Conservation (phyloP, 1,139 yeast species). For the Kazachstania sp. region DNA sequence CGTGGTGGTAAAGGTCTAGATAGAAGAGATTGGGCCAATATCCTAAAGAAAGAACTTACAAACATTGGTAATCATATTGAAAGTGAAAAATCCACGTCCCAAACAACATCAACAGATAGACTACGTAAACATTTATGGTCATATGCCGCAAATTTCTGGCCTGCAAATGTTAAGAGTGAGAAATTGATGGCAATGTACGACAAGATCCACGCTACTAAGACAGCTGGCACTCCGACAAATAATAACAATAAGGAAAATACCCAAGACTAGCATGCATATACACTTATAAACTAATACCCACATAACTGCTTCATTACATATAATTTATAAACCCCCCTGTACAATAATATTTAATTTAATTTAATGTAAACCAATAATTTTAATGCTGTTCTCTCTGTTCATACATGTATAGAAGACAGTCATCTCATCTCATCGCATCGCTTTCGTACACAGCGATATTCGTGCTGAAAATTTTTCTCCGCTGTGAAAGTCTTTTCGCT, state of each 20-base stretch:
- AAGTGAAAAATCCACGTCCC: conserved; percentile 8
- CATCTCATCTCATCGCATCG: too few species aligned
- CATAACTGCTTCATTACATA: background rate
- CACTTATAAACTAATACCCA: too few species aligned
- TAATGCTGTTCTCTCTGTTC: too few species aligned
- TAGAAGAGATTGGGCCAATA: conserved; percentile 74
- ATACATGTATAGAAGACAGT: too few species aligned
- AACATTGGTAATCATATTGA: conserved; percentile 57
- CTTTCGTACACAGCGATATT: background rate
- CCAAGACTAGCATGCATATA: background rate
- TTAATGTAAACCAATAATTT: too few species aligned
- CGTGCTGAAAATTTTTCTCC: background rate
- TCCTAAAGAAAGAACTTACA: conserved; percentile 64
- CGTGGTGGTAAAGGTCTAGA: conserved; percentile 77
- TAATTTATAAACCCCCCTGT: background rate
- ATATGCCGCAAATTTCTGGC: conserved; percentile 89
- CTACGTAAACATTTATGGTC: conserved; percentile 73
- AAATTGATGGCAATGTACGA: conserved; percentile 81
- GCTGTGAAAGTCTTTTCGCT: too few species aligned
- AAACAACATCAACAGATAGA: conserved; percentile 9
- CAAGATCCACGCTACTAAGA: conserved; percentile 37
- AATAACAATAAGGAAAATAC: background rate
- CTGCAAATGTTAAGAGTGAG: conserved; percentile 73
- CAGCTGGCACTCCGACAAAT: background rate
- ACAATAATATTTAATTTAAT: background rate